Evolutionary conservation across 352 stramenopile genomes (phyloP).

Genomic region (Phytophthora nicotianae): DNA sequence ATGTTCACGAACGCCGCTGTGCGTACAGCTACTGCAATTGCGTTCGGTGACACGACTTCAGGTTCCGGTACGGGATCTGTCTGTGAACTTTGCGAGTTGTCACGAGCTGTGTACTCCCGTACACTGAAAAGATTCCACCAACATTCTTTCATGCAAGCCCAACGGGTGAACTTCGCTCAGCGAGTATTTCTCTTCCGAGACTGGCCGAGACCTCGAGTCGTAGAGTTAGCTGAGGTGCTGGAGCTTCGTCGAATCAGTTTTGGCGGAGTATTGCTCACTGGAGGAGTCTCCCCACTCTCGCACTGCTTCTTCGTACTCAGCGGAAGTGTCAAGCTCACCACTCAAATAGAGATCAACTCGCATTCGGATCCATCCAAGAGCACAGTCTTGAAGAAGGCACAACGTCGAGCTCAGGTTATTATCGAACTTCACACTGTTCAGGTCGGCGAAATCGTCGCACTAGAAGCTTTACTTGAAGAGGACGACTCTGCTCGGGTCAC

Average conservation of each 20-base stretch:
- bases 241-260: constrained; percentile 53
- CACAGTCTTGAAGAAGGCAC: constrained; percentile 26
- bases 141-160: constrained; percentile 50
- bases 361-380: background rate
- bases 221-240: constrained; percentile 43
- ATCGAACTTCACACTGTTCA: constrained; percentile 44
- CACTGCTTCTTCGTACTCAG: constrained; percentile 52
- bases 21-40: constrained; percentile 60
- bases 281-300: constrained; percentile 23
- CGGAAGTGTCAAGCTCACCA: constrained; percentile 40
- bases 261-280: constrained; percentile 40
- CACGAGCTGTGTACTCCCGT: constrained; percentile 49
- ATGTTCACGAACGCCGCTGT: constrained; percentile 59
- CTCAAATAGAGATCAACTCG: constrained; percentile 25
- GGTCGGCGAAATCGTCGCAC: constrained; percentile 40
- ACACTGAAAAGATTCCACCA: constrained; percentile 57
- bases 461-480: constrained; percentile 41
- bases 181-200: constrained; percentile 54
- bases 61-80: constrained; percentile 14
- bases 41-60: constrained; percentile 24
- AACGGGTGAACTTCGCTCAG: constrained; percentile 61
- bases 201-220: constrained; percentile 45
- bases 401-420: constrained; percentile 30
- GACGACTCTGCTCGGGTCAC: constrained; percentile 18
- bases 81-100: constrained; percentile 56